phyloP scores from a whole-genome alignment of 306 rosid genomes.

The Trifolium subterraneum region DNA sequence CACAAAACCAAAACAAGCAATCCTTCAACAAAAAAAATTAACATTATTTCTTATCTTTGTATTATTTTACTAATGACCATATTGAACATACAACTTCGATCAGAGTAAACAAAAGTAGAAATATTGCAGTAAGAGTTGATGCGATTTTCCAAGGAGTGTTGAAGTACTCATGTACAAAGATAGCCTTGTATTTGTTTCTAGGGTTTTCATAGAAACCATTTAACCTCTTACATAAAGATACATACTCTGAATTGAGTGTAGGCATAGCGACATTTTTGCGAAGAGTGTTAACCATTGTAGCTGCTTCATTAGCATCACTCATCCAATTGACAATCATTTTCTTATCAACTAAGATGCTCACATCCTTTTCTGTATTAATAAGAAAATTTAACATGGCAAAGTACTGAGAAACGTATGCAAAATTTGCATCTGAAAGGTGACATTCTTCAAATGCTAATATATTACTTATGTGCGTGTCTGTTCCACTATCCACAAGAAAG shows the following conservation, averaged over 20 bases:
- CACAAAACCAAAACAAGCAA: too few species aligned
- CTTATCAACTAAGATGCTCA: not conserved
- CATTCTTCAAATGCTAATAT: conserved; percentile 49
- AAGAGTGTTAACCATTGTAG: not conserved
- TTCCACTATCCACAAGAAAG: not conserved
- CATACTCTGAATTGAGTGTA: not conserved
- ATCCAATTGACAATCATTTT: conserved; percentile 17
- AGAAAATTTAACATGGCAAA: not conserved
- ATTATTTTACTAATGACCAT: too few species aligned
- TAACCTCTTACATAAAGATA: not conserved
- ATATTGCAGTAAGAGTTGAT: conserved; percentile 27
- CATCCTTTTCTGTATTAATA: too few species aligned
- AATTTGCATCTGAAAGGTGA: not conserved
- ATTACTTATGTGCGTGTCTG: conserved; percentile 23
- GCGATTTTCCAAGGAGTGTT: conserved; percentile 42
- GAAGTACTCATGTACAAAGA: conserved; percentile 31
- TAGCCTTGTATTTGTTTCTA: not conserved
- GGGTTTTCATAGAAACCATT: conserved; percentile 21
- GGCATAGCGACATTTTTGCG: not conserved
- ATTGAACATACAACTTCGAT: too few species aligned
- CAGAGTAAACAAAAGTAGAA: conserved; percentile 7
- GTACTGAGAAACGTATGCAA: conserved; percentile 35
- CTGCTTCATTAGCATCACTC: conserved; percentile 36
- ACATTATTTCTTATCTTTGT: too few species aligned
- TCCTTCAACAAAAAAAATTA: too few species aligned